Evolutionary conservation across 495 filamentous ascomycete genomes (phyloP).

Genomic region (Bombardia bombarda): DNA sequence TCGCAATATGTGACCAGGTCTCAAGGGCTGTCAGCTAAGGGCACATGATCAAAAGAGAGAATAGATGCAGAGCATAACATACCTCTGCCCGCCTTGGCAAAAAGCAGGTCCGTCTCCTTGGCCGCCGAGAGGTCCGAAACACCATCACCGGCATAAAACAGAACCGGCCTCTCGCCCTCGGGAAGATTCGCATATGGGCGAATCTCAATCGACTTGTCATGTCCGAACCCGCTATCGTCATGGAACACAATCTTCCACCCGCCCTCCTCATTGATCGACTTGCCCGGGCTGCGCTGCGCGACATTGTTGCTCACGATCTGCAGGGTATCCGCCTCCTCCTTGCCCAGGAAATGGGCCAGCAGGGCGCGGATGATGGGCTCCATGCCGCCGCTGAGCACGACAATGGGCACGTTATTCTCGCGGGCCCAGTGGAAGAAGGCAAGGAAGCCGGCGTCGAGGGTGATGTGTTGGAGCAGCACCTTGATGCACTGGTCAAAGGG

Average conservation of each 20-base stretch:
- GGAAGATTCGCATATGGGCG: slow-evolving; percentile 72
- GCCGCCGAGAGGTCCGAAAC: slow-evolving; percentile 85
- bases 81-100: slow-evolving; percentile 87
- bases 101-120: slow-evolving; percentile 78
- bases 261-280: slow-evolving; percentile 61
- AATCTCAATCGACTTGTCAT: slow-evolving; percentile 88
- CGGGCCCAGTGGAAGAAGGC: slow-evolving; percentile 77
- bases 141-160: slow-evolving; percentile 88
- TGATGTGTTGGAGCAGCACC: slow-evolving; percentile 70
- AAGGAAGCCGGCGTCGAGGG: slow-evolving; percentile 76
- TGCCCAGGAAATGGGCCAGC: slow-evolving; percentile 68
- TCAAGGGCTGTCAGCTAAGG: slow-evolving; percentile 20
- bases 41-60: slow-evolving; percentile 1
- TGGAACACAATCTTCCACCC: slow-evolving; percentile 86
- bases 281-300: slow-evolving; percentile 47
- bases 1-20: slow-evolving; percentile 80
- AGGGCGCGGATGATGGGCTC: slow-evolving; percentile 80
- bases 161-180: slow-evolving; percentile 53
- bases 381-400: slow-evolving; percentile 88
- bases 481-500: slow-evolving; percentile 76
- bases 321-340: slow-evolving; percentile 60
- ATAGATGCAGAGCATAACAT: slow-evolving; percentile 17
- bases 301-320: slow-evolving; percentile 83
- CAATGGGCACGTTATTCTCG: slow-evolving; percentile 79
- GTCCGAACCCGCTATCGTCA: slow-evolving; percentile 74